Percentiles rank a stretch among this genome's conserved stretches.
phyloP scores from a whole-genome alignment of 2,329 filamentous ascomycete species.

The Epichloe scottii region DNA sequence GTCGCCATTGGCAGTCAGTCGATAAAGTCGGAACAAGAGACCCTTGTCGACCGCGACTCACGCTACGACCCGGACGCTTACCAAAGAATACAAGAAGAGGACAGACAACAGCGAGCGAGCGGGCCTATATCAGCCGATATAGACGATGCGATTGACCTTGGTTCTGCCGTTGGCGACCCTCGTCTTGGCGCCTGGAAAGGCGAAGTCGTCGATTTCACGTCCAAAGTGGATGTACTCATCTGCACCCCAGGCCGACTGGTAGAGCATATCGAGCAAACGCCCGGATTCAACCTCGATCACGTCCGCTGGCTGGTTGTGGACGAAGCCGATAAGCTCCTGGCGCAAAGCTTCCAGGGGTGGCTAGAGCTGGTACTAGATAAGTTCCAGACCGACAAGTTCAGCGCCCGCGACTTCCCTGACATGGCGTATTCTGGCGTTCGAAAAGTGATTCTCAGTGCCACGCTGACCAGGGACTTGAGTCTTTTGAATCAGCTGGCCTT shows the following conservation, averaged over 20 bases:
- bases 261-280: conserved; percentile 76
- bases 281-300: conserved; percentile 65
- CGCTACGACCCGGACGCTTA: conserved; percentile 53
- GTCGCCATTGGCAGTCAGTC: conserved; percentile 73
- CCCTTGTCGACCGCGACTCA: conserved; percentile 32
- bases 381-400: conserved; percentile 36
- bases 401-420: conserved; percentile 40
- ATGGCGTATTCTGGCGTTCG: conserved; percentile 44
- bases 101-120: conserved; percentile 3
- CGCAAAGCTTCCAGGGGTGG: conserved; percentile 91
- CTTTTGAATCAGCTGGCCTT: conserved; percentile 65
- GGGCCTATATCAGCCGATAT: conserved; percentile 5
- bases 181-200: conserved; percentile 24
- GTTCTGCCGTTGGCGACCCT: conserved; percentile 13
- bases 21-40: conserved; percentile 50
- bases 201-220: conserved; percentile 50
- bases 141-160: conserved; percentile 11
- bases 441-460: conserved; percentile 83
- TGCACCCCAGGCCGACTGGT: conserved; percentile 87
- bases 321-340: conserved; percentile 83
- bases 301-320: conserved; percentile 86
- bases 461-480: conserved; percentile 77
- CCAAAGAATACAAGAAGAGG: conserved; percentile 15
- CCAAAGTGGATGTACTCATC: conserved; percentile 76
- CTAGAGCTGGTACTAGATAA: conserved; percentile 56